Percentiles rank a stretch among this genome's conserved stretches.
These are phyloP conservation scores for Trichophyton simii DNA, from an alignment of 2,329 filamentous ascomycete genomes.

Conservation along the genomic window DNA sequence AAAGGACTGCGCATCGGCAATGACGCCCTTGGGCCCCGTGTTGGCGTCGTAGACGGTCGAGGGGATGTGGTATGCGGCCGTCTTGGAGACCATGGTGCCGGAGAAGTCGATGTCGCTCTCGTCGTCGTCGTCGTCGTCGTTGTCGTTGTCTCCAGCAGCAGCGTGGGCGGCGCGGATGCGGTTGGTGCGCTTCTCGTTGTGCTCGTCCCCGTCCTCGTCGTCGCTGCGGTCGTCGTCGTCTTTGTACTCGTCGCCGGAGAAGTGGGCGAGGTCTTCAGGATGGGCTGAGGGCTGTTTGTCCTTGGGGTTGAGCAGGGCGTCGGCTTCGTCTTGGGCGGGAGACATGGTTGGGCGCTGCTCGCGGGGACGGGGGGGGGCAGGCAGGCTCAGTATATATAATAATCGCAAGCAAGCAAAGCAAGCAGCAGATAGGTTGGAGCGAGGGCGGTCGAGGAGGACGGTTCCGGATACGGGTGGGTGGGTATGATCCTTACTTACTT, in stretches of 20 bases:
- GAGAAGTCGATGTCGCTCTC: conserved; percentile 11
- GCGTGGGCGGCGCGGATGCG: conserved; percentile 3
- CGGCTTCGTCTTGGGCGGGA: conserved; percentile 35
- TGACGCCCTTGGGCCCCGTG: conserved; percentile 41
- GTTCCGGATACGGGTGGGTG: background rate
- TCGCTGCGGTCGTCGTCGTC: conserved; percentile 20
- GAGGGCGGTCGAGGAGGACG: too few relatives aligned
- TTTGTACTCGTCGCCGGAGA: conserved; percentile 12
- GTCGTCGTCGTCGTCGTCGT: conserved; percentile 23
- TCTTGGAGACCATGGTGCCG: conserved; percentile 28
- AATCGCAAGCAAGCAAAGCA: too few relatives aligned
- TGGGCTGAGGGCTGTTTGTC: conserved; percentile 24
- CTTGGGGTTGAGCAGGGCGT: conserved; percentile 30
- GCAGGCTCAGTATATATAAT: too few relatives aligned
- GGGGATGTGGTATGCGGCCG: conserved; percentile 32
- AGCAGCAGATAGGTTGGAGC: too few relatives aligned
- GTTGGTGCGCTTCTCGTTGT: background rate
- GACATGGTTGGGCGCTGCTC: conserved; percentile 10
- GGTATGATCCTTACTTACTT: background rate
- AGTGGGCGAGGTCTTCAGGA: conserved; percentile 31
- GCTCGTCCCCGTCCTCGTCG: conserved; percentile 11
- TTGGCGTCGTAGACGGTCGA: conserved; percentile 37
- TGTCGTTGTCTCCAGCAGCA: conserved; percentile 9
- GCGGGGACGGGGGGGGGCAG: background rate
- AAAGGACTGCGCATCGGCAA: conserved; percentile 39